Evolutionary conservation across 345 rosid genomes (phyloP).

Genomic region (Salix brachista): DNA sequence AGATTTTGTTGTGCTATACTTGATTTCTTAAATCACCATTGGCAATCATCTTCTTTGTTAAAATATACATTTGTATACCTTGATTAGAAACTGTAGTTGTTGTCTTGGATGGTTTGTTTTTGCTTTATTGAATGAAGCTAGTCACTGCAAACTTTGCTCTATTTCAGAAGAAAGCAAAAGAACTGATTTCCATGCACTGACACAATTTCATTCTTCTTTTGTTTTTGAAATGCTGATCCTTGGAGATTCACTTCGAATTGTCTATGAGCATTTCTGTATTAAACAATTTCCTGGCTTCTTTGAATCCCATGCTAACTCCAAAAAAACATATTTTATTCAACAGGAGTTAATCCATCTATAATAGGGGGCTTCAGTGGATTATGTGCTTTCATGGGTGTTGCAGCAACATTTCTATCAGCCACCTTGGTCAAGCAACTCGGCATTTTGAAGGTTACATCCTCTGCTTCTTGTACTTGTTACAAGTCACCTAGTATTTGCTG

Average conservation of each 20-base stretch:
- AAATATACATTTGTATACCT: not conserved
- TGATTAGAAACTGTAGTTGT: not conserved
- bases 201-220: not conserved
- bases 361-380: constrained; percentile 90
- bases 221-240: not conserved
- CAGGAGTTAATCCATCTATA: constrained; percentile 82
- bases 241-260: not conserved
- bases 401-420: constrained; percentile 87
- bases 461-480: constrained; percentile 3
- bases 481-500: not conserved
- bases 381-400: constrained; percentile 90
- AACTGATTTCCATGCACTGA: not conserved
- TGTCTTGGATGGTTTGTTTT: not conserved
- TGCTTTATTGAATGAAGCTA: not conserved
- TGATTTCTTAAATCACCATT: not conserved
- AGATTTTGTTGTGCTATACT: not conserved
- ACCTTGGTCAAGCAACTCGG: constrained; percentile 66
- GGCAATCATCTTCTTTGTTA: not conserved
- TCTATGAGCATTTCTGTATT: not conserved
- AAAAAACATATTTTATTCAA: constrained; percentile 10
- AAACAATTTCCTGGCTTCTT: not conserved
- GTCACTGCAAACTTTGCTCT: not conserved
- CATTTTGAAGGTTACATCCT: constrained; percentile 54
- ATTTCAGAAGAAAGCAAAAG: not conserved
- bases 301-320: constrained; percentile 8